Base-by-base conservation (phyloP, 2,329 filamentous ascomycete genomes). In the Dichotomopilus funicola region DNA sequence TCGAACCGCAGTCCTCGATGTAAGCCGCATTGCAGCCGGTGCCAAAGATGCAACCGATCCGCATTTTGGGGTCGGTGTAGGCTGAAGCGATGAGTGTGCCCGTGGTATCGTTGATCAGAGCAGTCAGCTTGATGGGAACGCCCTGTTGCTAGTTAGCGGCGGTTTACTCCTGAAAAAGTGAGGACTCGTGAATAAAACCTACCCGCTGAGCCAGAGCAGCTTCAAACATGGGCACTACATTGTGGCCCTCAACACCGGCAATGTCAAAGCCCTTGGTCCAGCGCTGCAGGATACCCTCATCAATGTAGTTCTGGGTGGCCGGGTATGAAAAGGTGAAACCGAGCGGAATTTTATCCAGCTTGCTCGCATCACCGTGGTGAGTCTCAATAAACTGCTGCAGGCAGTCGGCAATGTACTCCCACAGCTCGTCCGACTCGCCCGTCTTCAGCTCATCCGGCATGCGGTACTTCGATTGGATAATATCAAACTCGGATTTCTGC, bases 261-360 rank as follows among this genome's bases (percentile, higher is more conserved):
- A 97, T 95, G 69, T 96, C 91, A 68, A 96, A 96, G 2, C 92
- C 92, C 77, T 97, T 97, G 64, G 92, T 96, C 92, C 92, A 97
- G 64, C 91, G 85, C 73, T 96, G 91, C 56, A 96, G 80, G 41
- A 96, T 80, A 63, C 91, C 92, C 71, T 95, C 89, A 64, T 96
- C 90, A 67, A 96, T 91, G 73, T 91, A 92, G 65, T 95, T 84
- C 72, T 96, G 92, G 0, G 89, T 94, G 12, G 91, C 91, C 2
- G 92, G 92, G 71, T 96, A 96, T 4, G 89, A 95, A 75, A 97
- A 97, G 46, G 92, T 96, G 76, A 96, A 96, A 67, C 92, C 92
- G 6, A 96, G 81, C 6, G 89, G 88, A 54, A 91, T 76, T 64
- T 81, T 82, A 31, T 81, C 79, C 31, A 89, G 67, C 61, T 83